Evolutionary conservation across 2,329 filamentous ascomycete species (phyloP), one percentile per base, ranked within the genome.

Genomic region (Ophiosphaerella herpotricha): DNA sequence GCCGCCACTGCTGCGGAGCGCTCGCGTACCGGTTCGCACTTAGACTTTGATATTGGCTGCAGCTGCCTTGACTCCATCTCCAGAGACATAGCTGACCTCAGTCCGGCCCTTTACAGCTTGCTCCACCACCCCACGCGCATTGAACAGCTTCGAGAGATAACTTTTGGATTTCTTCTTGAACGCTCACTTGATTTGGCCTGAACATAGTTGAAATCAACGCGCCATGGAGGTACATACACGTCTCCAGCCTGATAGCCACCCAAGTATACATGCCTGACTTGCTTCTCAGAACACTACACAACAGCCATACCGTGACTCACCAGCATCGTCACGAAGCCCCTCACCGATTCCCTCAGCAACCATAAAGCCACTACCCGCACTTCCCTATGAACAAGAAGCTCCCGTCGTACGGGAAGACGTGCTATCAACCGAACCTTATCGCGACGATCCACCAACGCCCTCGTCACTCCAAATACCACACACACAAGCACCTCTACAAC

Each of bases 391-490:
- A 7, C 36, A n/a, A n/a, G 14, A 36, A 24, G 29, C 43, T 5
- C 35, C 29, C 36, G 16, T 29, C 26, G 7, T 29, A 8, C 26
- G 11, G 6, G 7, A 7, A 29, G 26, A 29, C 26, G 6, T 29
- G 7, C 26, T 29, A 29, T 4, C 40, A 2, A 16, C 37, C 29
- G 39, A 39, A 26, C 46, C 46, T 7, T 53, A 56, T 31, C 53
- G 36, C 39, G 53, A 56, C 21, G 53, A 55, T 8, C 49, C 53
- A 4, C 26, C 32, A 35, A 36, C 41, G 26, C 48, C 34, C 33
- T 31, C 46, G 46, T 31, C 40, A 39, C 37, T 35, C 14, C 16
- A 37, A 35, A 50, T 39, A 36, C 48, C 46, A 2, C 54, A 53
- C 48, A 51, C 43, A 12, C 46, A 54, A 29, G 11, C 26, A 29